phyloP scores from a whole-genome alignment of 2,329 filamentous ascomycete species.

The Fonsecaea multimorphosa region DNA sequence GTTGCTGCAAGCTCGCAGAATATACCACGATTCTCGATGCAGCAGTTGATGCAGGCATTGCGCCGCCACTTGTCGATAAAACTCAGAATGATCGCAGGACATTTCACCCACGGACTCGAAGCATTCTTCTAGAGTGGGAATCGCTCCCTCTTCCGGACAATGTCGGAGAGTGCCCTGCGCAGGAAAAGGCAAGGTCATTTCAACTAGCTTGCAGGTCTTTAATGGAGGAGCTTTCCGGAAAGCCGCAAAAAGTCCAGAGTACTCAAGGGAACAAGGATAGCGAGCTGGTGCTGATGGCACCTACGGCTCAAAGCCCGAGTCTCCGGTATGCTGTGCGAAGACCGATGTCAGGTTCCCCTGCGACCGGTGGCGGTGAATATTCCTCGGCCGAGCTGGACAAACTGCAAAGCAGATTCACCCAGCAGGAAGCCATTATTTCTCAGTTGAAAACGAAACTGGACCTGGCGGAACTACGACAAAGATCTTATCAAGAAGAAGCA shows the following conservation, averaged over 20 bases:
- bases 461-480: constrained; percentile 20
- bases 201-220: constrained; percentile 23
- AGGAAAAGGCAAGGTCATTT: constrained; percentile 24
- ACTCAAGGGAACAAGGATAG: constrained; percentile 9
- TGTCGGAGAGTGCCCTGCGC: background rate
- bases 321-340: constrained; percentile 23
- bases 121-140: constrained; percentile 33
- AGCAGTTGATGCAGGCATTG: constrained; percentile 30
- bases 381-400: constrained; percentile 9
- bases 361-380: background rate
- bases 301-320: background rate
- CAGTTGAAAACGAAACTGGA: constrained; percentile 23
- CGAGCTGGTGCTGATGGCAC: constrained; percentile 21
- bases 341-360: background rate
- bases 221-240: constrained; percentile 17
- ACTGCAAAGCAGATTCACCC: constrained; percentile 15
- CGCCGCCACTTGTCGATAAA: constrained; percentile 16
- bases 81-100: constrained; percentile 24
- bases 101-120: constrained; percentile 26
- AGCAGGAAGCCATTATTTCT: constrained; percentile 20
- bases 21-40: constrained; percentile 36
- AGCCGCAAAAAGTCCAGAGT: background rate
- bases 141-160: constrained; percentile 23
- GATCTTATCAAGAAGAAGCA: constrained; percentile 18
- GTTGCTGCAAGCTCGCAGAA: constrained; percentile 32